Conservation (phyloP, 2,329 filamentous ascomycete genomes). For the Domatiomyces catenatus region DNA sequence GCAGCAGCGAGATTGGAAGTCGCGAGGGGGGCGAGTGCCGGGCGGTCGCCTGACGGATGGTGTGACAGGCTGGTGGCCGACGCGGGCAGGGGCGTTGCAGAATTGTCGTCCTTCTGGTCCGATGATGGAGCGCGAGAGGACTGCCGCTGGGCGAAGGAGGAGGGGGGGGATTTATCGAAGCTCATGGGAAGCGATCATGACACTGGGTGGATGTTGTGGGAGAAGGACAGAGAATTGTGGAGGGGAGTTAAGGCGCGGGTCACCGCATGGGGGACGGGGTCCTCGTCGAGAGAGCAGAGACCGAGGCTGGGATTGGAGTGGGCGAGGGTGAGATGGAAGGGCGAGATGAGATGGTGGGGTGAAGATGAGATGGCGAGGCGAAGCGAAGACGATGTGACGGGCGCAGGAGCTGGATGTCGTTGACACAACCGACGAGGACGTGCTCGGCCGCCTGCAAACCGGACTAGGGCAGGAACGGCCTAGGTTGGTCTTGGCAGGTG, state of each 20-base stretch:
- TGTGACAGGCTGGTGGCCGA: constrained; percentile 36
- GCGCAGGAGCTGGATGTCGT: background rate
- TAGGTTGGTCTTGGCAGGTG: background rate
- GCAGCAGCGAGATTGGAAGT: constrained; percentile 33
- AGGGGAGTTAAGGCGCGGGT: background rate
- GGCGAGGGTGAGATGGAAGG: background rate
- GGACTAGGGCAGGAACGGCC: background rate
- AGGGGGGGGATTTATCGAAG: constrained; percentile 15
- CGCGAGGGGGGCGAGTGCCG: constrained; percentile 43
- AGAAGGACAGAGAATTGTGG: background rate
- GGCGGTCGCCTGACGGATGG: constrained; percentile 40
- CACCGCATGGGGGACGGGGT: background rate
- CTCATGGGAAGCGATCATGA: constrained; percentile 19
- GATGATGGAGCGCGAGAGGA: constrained; percentile 8
- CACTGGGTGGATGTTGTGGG: constrained; percentile 4
- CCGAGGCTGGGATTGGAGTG: background rate
- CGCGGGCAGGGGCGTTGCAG: constrained; percentile 30
- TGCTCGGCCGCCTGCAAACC: background rate
- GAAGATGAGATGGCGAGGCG: background rate
- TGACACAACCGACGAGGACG: background rate
- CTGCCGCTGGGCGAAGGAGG: constrained; percentile 12
- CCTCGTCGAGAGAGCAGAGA: background rate
- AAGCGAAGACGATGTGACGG: background rate
- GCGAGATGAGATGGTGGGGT: background rate
- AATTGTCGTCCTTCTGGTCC: constrained; percentile 4